Evolutionary conservation across 1,139 yeast species (phyloP).

Genomic region (Cylindricascospora bacillispora): DNA sequence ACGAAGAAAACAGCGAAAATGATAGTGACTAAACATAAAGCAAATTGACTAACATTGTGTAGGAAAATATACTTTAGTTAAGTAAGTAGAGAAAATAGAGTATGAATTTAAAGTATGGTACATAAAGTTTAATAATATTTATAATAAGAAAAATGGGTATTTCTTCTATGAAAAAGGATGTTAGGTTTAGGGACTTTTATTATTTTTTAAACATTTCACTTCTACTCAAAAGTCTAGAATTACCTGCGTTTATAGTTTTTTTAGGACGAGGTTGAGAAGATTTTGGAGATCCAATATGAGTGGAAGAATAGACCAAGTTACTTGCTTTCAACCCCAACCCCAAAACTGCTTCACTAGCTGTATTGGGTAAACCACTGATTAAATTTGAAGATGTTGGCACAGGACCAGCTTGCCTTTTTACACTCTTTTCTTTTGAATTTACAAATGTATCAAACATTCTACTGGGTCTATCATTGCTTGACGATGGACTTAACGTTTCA

Average conservation of each 20-base stretch:
- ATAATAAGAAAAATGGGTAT: too few relatives aligned
- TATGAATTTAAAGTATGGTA: too few relatives aligned
- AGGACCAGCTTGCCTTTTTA: constrained; percentile 14
- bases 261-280: constrained; percentile 8
- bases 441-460: constrained; percentile 26
- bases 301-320: constrained; percentile 23
- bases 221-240: constrained; percentile 44
- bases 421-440: constrained; percentile 18
- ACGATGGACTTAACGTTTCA: background rate
- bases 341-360: constrained; percentile 7
- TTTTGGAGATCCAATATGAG: too few relatives aligned
- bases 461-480: constrained; percentile 5
- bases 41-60: constrained; percentile 5
- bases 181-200: too few relatives aligned
- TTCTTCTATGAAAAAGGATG: too few relatives aligned
- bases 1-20: constrained; percentile 15
- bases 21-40: constrained; percentile 7
- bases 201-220: constrained; percentile 11
- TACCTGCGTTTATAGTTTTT: constrained; percentile 38
- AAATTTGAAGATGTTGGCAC: constrained; percentile 22
- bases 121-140: too few relatives aligned
- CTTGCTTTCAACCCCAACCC: constrained; percentile 15
- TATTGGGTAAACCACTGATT: constrained; percentile 27
- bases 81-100: constrained; percentile 1
- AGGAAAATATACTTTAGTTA: background rate